phyloP scores from a whole-genome alignment of 345 rosid genomes.

The Trapa incisa region DNA sequence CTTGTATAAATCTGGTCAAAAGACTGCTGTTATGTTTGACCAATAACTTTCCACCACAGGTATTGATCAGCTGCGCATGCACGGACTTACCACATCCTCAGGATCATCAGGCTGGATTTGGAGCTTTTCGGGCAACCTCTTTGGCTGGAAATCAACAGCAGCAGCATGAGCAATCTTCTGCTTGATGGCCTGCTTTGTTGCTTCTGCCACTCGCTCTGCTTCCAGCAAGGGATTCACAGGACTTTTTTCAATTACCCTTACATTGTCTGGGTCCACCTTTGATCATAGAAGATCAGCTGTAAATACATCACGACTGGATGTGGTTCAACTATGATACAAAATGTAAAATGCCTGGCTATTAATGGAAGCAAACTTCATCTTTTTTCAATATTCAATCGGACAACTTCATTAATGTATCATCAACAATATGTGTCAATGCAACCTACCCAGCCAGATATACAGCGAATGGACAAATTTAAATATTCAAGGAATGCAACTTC shows the following conservation, averaged over 20 bases:
- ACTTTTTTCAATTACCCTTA: constrained; percentile 34
- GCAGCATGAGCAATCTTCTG: constrained; percentile 91
- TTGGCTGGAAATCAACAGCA: constrained; percentile 55
- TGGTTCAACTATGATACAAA: not conserved
- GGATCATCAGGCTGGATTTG: constrained; percentile 81
- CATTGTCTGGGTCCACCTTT: constrained; percentile 92
- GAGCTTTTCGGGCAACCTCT: constrained; percentile 76
- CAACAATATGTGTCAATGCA: too few species aligned
- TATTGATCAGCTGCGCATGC: not conserved
- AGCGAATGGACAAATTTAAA: too few species aligned
- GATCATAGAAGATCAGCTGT: constrained; percentile 10
- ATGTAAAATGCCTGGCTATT: not conserved
- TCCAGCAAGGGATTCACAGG: constrained; percentile 52
- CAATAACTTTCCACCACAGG: not conserved
- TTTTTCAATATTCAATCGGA: too few species aligned
- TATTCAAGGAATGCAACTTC: too few species aligned
- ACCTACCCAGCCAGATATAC: too few species aligned
- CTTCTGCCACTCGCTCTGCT: constrained; percentile 91
- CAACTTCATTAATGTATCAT: too few species aligned
- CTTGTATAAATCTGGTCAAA: too few species aligned
- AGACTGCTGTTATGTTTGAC: not conserved
- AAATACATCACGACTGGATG: constrained; percentile 5
- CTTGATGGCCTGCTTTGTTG: constrained; percentile 80
- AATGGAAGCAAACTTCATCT: too few species aligned
- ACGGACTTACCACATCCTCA: constrained; percentile 74